These are phyloP conservation scores for Colletotrichum sp. DNA, from an alignment of 2,329 filamentous ascomycete species.

Conservation along the genomic window DNA sequence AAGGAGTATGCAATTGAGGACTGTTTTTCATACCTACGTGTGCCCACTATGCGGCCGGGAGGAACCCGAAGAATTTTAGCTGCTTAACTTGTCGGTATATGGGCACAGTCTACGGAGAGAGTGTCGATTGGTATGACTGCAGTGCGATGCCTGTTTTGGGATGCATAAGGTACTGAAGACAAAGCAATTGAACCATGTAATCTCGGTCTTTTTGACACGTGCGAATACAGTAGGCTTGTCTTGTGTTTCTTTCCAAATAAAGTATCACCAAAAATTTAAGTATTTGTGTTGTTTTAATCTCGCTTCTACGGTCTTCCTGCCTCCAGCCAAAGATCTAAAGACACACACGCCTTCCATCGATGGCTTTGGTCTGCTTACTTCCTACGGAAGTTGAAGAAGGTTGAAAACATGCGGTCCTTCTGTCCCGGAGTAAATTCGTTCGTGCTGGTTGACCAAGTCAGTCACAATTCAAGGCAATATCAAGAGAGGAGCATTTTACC, in stretches of 20 bases:
- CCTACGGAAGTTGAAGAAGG: conserved; percentile 7
- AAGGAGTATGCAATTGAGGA: no score
- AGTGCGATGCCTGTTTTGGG: neutral
- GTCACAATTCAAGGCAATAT: neutral
- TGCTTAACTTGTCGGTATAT: neutral
- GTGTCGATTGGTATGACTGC: neutral
- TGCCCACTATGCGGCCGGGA: neutral
- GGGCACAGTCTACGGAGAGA: neutral
- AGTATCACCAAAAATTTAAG: neutral
- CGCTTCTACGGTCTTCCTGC: neutral
- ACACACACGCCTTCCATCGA: neutral
- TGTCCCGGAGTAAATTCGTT: conserved; percentile 48
- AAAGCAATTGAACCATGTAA: neutral
- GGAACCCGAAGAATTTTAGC: neutral
- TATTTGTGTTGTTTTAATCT: neutral
- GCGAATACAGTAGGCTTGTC: neutral
- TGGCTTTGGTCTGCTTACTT: neutral
- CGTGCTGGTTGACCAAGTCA: neutral
- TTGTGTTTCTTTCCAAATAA: neutral
- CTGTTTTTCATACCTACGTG: neutral
- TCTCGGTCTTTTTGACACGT: neutral
- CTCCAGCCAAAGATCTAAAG: accelerated
- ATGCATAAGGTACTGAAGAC: neutral
- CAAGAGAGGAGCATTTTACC: neutral
- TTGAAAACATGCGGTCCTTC: conserved; percentile 38